Evolutionary conservation across 2,329 filamentous ascomycete genomes (phyloP).

Genomic region (Cladosporium sp.): DNA sequence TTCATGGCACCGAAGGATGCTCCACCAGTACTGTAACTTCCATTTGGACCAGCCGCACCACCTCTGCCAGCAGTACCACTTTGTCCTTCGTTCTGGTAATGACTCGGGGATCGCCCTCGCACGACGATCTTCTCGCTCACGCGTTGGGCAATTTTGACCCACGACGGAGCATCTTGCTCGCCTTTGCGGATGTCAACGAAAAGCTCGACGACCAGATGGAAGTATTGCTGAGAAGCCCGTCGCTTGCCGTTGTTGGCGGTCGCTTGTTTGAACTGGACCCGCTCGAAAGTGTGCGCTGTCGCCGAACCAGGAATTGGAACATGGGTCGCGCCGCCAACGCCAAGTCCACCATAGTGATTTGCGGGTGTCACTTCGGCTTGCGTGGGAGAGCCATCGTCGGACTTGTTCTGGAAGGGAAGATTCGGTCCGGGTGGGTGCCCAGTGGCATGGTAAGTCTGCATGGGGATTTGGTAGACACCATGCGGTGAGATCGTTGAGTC

Average conservation of each 20-base stretch:
- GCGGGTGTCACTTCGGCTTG: slow-evolving; percentile 14
- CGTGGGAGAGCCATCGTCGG: slow-evolving; percentile 18
- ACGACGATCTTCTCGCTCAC: slow-evolving; percentile 81
- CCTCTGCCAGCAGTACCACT: slow-evolving; percentile 57
- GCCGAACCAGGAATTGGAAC: slow-evolving; percentile 25
- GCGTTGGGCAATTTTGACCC: slow-evolving; percentile 65
- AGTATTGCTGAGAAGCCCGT: slow-evolving; percentile 85
- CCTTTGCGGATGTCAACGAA: slow-evolving; percentile 62
- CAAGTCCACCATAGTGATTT: slow-evolving; percentile 18
- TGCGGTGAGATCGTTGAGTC: slow-evolving; percentile 36
- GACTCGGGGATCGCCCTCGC: slow-evolving; percentile 76
- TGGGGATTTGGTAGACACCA: slow-evolving; percentile 29
- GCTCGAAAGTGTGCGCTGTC: slow-evolving; percentile 68
- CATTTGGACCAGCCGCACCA: slow-evolving; percentile 60
- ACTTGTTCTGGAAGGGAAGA: slow-evolving; percentile 38
- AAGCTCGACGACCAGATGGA: slow-evolving; percentile 83
- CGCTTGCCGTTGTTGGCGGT: slow-evolving; percentile 93
- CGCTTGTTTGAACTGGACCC: slow-evolving; percentile 91
- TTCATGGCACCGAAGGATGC: slow-evolving; percentile 27
- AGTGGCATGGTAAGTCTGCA: slow-evolving; percentile 37
- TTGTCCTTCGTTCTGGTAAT: slow-evolving; percentile 46
- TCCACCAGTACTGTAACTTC: slow-evolving; percentile 31
- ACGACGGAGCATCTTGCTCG: slow-evolving; percentile 47
- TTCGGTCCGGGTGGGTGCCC: slow-evolving; percentile 34
- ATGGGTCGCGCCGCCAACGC: slow-evolving; percentile 17